phyloP scores from a whole-genome alignment of 2,329 filamentous ascomycete genomes.

The Cladosporium sp. region DNA sequence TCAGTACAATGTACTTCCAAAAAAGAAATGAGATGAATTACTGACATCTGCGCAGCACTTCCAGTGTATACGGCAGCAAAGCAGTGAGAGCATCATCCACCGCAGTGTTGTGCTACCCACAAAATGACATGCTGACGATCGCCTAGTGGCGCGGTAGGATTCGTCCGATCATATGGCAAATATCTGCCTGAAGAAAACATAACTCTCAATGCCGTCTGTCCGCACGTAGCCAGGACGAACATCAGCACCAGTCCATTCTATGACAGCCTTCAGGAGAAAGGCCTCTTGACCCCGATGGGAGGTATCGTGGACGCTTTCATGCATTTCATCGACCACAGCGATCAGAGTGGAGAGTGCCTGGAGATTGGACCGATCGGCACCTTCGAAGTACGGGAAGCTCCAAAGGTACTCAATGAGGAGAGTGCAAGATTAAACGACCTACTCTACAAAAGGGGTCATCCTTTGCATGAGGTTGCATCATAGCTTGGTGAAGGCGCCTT shows the following conservation, averaged over 20 bases:
- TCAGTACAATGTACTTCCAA: conserved; percentile 14
- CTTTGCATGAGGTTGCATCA: conserved; percentile 20
- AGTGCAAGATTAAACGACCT: conserved; percentile 22
- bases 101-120: neutral
- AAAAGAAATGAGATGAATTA: neutral
- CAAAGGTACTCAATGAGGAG: conserved; percentile 31
- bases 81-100: conserved; percentile 24
- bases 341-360: conserved; percentile 38
- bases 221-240: conserved; percentile 38
- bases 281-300: conserved; percentile 38
- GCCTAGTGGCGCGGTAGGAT: conserved; percentile 32
- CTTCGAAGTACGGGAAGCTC: conserved; percentile 25
- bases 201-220: conserved; percentile 40
- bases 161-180: conserved; percentile 40
- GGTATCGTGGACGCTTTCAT: conserved; percentile 39
- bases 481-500: neutral
- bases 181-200: conserved; percentile 38
- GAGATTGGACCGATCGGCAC: conserved; percentile 39
- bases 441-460: conserved; percentile 21
- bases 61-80: conserved; percentile 43
- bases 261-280: conserved; percentile 31
- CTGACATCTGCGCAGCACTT: conserved; percentile 22
- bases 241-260: conserved; percentile 39
- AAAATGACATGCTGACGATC: neutral
- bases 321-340: conserved; percentile 31